Base-by-base conservation (phyloP, 305 asterid genomes). In the Coffea humblotiana region DNA sequence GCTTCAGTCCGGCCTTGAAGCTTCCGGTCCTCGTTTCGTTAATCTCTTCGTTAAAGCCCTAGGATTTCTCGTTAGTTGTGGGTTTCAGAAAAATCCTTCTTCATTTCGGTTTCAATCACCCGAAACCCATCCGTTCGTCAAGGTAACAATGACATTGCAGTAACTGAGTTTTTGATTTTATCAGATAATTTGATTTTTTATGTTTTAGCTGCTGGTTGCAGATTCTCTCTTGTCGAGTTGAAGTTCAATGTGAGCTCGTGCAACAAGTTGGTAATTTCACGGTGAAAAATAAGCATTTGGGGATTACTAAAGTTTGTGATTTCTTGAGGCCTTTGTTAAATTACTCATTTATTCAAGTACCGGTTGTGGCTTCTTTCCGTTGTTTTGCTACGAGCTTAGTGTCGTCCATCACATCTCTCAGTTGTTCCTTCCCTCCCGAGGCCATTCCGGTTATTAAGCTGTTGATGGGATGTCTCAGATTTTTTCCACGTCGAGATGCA, bases 1-100 rank as follows among this genome's bases (percentile, higher is more conserved):
- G 87, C 91, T 96, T 67, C 99, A 92, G 85, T 90, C 98, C 18
- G 94, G 97, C 69, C 97, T 96, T 47, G 99, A 96, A 83, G 94
- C 87, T 0, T 74, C 92, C 68, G 88, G 77, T 85, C 79, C 90
- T 45, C 89, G 88, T 52, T 85, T 90, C 67, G 79, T 86, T 9
- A 82, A 75, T 64, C 83, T 96, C 0, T 92, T 89, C 72, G 84
- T 91, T 81, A 94, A 89, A 87, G 93, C 92, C 19, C 80, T 96
- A 63, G 98, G 97, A 37, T 89, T 90, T 71, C 91, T 96, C 52
- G 87, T 90, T 68, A 84, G 87, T 66, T 82, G 92, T 61, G 99
- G 94, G 71, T 94, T 96, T 76, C 86, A 76, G 77, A 89, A 81
- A 56, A 83, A 85, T 37, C 90, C 82, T 71, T 25, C 61, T 40